Conservation (phyloP, 2,329 filamentous ascomycete species). For the Botrytis galanthina region DNA sequence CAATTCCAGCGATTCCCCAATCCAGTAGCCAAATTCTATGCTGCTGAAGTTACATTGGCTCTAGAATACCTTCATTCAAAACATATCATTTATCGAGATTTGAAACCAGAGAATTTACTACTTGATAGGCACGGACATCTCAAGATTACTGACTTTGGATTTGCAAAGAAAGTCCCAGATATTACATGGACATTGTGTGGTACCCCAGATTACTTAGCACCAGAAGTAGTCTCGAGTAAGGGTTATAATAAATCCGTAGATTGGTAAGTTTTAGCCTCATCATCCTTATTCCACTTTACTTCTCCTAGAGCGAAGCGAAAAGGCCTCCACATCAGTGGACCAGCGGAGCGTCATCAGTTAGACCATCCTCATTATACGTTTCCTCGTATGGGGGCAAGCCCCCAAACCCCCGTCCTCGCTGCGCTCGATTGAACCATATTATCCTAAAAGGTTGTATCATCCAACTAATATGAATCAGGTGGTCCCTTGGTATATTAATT, state of each 20-base stretch:
- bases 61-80: constrained; percentile 92
- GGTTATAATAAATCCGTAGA: constrained; percentile 99
- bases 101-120: constrained; percentile 93
- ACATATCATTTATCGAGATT: constrained; percentile 95
- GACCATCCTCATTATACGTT: constrained; percentile 11
- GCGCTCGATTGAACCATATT: neutral
- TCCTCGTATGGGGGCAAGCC: constrained; percentile 4
- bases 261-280: constrained; percentile 58
- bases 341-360: neutral
- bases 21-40: constrained; percentile 98
- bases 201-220: constrained; percentile 94
- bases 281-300: constrained; percentile 6
- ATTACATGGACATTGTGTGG: constrained; percentile 99
- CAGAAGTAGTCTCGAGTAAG: constrained; percentile 98
- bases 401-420: constrained; percentile 12
- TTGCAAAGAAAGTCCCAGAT: constrained; percentile 96
- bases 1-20: constrained; percentile 83
- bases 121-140: constrained; percentile 90
- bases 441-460: neutral
- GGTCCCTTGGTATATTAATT: constrained; percentile 96
- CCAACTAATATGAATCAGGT: constrained; percentile 56
- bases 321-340: neutral
- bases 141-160: constrained; percentile 98
- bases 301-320: neutral
- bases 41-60: constrained; percentile 92